Evolutionary conservation across 2,329 filamentous ascomycete species (phyloP).

Genomic region (Botrytis medusae): DNA sequence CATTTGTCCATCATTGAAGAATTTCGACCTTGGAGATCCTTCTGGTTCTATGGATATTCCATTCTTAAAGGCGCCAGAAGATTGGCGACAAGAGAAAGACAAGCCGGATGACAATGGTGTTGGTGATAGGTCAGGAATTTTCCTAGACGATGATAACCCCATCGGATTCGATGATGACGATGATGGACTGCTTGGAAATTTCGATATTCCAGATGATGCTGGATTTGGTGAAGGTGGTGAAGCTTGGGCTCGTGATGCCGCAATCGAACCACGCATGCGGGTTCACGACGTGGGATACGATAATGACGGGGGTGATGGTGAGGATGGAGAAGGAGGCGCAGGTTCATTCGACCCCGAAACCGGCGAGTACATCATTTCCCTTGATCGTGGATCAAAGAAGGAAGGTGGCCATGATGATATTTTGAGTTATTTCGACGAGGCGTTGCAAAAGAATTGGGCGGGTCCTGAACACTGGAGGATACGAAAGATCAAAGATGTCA

Average conservation of each 20-base stretch:
- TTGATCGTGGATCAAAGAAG: constrained; percentile 69
- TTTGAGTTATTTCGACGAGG: constrained; percentile 96
- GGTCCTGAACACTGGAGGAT: constrained; percentile 99
- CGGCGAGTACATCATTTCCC: constrained; percentile 75
- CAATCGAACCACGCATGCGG: constrained; percentile 80
- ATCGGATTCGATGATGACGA: constrained; percentile 82
- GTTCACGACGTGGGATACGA: constrained; percentile 65
- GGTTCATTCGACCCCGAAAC: constrained; percentile 64
- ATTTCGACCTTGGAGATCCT: constrained; percentile 85
- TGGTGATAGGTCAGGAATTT: constrained; percentile 73
- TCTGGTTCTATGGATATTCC: constrained; percentile 85
- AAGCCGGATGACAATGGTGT: constrained; percentile 52
- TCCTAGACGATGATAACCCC: constrained; percentile 83
- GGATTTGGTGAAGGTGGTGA: constrained; percentile 96
- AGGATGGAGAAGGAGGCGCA: constrained; percentile 51
- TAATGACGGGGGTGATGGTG: constrained; percentile 53
- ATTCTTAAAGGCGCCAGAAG: constrained; percentile 84
- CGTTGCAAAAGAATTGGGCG: constrained; percentile 94
- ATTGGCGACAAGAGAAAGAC: constrained; percentile 73
- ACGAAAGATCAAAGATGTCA: constrained; percentile 79
- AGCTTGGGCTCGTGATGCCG: constrained; percentile 89
- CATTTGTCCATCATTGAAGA: constrained; percentile 92
- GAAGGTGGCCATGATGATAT: constrained; percentile 80
- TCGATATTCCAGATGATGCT: constrained; percentile 66
- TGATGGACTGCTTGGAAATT: constrained; percentile 64